Conservation (phyloP, 2,329 filamentous ascomycete genomes). For the Emmonsiellopsis sp. region DNA sequence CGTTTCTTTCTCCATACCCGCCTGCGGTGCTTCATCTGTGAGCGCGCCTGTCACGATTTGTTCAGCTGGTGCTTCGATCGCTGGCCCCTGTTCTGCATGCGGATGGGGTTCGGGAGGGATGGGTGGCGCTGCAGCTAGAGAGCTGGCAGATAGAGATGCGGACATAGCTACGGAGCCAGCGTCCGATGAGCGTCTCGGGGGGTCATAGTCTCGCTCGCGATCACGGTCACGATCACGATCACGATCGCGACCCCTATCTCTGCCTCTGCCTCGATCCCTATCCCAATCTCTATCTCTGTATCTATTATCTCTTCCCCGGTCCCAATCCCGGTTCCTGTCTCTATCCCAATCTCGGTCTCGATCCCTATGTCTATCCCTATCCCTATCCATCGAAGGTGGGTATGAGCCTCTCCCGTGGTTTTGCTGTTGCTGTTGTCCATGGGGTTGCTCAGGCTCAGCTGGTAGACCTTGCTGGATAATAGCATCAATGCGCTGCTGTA, state of each 20-base stretch:
- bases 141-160: not conserved
- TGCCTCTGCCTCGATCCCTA: conserved; percentile 1
- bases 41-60: not conserved
- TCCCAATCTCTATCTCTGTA: conserved; percentile 9
- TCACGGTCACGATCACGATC: conserved; percentile 11
- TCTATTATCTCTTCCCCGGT: not conserved
- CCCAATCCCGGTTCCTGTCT: not conserved
- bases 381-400: conserved; percentile 1
- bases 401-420: not conserved
- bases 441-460: not conserved
- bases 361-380: not conserved
- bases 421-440: not conserved
- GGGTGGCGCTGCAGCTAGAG: not conserved
- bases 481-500: conserved; percentile 6
- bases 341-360: not conserved
- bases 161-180: conserved; percentile 3
- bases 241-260: conserved; percentile 1
- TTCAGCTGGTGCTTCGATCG: not conserved
- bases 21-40: not conserved
- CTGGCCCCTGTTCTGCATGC: not conserved
- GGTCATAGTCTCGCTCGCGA: conserved; percentile 4
- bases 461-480: conserved; percentile 4
- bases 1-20: conserved; percentile 4
- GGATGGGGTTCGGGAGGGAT: not conserved
- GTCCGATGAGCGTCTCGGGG: conserved; percentile 1